phyloP scores from a whole-genome alignment of 352 stramenopile genomes.

The Globisporangium emineosum region DNA sequence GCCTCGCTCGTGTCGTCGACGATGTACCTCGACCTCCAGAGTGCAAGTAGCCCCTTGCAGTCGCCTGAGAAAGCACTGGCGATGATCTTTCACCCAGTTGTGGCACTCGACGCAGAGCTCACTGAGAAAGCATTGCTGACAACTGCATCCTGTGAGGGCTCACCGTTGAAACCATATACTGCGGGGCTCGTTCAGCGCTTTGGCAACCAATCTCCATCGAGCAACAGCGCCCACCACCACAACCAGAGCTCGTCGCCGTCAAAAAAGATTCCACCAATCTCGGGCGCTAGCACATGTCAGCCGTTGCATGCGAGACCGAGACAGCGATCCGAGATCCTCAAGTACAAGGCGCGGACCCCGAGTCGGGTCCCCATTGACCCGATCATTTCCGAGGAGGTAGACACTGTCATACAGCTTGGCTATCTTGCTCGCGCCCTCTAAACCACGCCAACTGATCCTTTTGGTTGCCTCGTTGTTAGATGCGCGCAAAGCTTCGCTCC shows the following conservation, averaged over 20 bases:
- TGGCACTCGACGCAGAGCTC: slow-evolving; percentile 5
- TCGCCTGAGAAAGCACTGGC: background rate
- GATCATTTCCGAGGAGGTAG: slow-evolving; percentile 9
- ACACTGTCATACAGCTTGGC: background rate
- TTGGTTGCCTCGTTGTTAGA: slow-evolving; percentile 20
- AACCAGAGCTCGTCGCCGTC: background rate
- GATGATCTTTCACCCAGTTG: background rate
- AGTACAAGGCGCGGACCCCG: background rate
- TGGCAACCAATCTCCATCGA: background rate
- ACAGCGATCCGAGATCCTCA: background rate
- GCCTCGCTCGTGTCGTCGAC: background rate
- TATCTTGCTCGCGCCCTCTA: background rate
- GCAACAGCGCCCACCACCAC: background rate
- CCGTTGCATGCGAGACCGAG: slow-evolving; percentile 3
- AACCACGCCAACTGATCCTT: background rate
- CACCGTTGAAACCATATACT: background rate
- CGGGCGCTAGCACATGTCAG: background rate
- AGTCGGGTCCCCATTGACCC: slow-evolving; percentile 10
- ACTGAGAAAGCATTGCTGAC: background rate
- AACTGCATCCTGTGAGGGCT: background rate
- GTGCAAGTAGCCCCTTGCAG: background rate
- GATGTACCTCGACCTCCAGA: background rate
- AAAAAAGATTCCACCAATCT: background rate
- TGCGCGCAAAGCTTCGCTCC: slow-evolving; percentile 28
- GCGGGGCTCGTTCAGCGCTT: background rate